These are phyloP conservation scores for Phlegmacium glaucopus DNA, from an alignment of 768 basidiomycete genomes.

Conservation along the genomic window DNA sequence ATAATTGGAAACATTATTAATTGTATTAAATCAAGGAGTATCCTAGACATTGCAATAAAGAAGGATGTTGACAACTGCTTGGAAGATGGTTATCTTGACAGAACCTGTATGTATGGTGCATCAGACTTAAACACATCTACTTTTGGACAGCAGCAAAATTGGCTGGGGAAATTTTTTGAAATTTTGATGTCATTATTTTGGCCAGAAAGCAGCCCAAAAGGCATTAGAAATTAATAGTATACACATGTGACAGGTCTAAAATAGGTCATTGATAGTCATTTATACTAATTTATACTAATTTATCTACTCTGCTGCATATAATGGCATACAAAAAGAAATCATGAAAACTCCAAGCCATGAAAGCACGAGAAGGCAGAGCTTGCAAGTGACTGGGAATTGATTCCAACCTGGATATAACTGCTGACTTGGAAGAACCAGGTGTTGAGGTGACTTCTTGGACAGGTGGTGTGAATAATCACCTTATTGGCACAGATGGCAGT, in stretches of 20 bases:
- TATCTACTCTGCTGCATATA: not conserved
- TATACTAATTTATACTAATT: not conserved
- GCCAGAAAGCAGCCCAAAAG: no score
- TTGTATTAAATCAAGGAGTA: no score
- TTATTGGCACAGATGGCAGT: not conserved
- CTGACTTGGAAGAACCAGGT: not conserved
- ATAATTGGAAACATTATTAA: no score
- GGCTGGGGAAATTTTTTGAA: not conserved
- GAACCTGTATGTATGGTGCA: constrained; percentile 1
- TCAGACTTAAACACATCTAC: not conserved
- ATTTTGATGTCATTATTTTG: not conserved
- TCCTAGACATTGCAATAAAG: no score
- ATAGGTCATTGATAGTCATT: not conserved
- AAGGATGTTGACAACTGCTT: no score
- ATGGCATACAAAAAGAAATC: not conserved
- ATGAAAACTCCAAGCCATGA: not conserved
- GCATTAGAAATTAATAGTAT: not conserved
- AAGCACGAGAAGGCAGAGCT: not conserved
- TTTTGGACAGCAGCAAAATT: constrained; percentile 1
- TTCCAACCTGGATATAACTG: not conserved
- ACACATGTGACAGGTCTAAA: not conserved
- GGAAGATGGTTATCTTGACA: no score
- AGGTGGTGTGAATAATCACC: not conserved
- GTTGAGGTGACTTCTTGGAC: not conserved
- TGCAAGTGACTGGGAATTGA: not conserved